These are phyloP conservation scores for Nicotiana otophora DNA, from an alignment of 257 asterid genomes.

Conservation along the genomic window DNA sequence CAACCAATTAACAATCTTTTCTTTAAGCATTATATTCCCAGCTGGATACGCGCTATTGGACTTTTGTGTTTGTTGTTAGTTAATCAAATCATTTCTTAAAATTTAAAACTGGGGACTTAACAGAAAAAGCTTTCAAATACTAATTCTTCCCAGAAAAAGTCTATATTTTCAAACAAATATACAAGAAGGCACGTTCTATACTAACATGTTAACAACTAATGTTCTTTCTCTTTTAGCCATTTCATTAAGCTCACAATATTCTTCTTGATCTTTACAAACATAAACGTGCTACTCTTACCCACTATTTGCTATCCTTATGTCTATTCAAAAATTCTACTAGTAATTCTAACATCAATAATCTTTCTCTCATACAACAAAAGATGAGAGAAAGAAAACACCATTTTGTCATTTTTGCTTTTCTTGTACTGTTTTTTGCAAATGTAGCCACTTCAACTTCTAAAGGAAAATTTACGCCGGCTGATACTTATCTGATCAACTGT, in stretches of 20 bases:
- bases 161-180: conserved; percentile 18
- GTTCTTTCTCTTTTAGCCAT: neutral
- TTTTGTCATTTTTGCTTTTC: conserved; percentile 19
- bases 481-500: conserved; percentile 66
- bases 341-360: neutral
- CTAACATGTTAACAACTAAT: conserved; percentile 53
- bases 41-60: conserved; percentile 66
- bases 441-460: conserved; percentile 20
- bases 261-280: neutral
- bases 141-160: conserved; percentile 21
- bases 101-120: neutral
- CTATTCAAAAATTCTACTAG: neutral
- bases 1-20: conserved; percentile 19
- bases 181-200: conserved; percentile 65
- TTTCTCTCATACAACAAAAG: neutral
- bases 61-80: conserved; percentile 14
- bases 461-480: conserved; percentile 41
- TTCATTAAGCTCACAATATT: neutral
- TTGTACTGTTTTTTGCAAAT: conserved; percentile 16
- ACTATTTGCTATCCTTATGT: neutral
- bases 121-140: conserved; percentile 6
- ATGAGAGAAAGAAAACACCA: conserved; percentile 28
- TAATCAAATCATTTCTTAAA: neutral
- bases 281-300: neutral
- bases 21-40: conserved; percentile 19